Conservation (phyloP, 176 grass and related monocot genomes). For the Bromus sterilis region DNA sequence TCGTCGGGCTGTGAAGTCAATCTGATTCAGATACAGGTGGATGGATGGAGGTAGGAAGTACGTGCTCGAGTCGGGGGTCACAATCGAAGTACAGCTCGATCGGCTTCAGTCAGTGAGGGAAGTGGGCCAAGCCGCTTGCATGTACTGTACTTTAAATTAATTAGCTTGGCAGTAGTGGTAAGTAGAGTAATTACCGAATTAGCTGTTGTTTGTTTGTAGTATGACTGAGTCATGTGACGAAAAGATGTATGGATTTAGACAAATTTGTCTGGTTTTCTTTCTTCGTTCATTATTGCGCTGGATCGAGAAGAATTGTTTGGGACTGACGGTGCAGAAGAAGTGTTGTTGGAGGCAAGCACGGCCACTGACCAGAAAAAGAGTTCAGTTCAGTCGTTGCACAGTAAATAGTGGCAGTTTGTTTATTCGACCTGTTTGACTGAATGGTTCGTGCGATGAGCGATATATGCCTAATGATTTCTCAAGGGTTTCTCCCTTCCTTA, state of each 20-base stretch:
- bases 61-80: not conserved
- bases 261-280: no score
- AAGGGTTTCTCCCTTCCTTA: no score
- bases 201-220: not conserved
- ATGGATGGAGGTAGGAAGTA: not conserved
- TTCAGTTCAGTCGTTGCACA: no score
- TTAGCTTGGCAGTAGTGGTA: not conserved
- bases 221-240: not conserved
- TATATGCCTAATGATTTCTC: no score
- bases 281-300: no score
- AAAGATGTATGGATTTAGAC: not conserved
- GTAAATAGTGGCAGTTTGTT: no score
- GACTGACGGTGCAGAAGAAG: no score
- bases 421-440: no score
- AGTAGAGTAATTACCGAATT: not conserved
- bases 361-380: no score
- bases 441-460: no score
- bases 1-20: constrained; percentile 7
- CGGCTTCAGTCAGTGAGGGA: not conserved
- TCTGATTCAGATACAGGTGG: not conserved
- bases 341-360: no score
- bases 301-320: no score
- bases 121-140: not conserved
- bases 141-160: not conserved
- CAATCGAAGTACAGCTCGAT: not conserved